A percentile compares a stretch with the other conserved stretches of the same genome.
These are phyloP conservation scores for Elasticomyces elasticus DNA, from an alignment of 495 filamentous ascomycete genomes.

Conservation along the genomic window DNA sequence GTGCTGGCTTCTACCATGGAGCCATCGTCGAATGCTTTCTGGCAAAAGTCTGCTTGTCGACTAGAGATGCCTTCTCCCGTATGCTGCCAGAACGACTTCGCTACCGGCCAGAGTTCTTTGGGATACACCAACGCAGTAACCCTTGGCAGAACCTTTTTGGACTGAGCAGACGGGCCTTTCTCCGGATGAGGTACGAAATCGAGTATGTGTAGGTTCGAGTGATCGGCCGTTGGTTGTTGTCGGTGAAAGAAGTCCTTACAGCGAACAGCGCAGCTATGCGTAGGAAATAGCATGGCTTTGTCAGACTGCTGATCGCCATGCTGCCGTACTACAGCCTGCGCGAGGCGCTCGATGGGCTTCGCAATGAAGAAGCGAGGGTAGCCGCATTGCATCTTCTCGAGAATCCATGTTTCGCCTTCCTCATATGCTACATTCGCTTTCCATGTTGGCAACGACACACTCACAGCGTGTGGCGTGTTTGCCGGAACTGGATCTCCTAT, in stretches of 20 bases:
- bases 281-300: constrained; percentile 73
- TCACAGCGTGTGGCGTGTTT: constrained; percentile 54
- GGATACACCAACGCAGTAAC: constrained; percentile 68
- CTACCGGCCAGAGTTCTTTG: constrained; percentile 50
- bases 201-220: constrained; percentile 48
- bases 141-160: constrained; percentile 25
- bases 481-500: constrained; percentile 24
- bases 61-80: constrained; percentile 91
- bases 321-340: constrained; percentile 51
- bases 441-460: constrained; percentile 94
- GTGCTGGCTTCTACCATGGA: constrained; percentile 44
- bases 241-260: constrained; percentile 63
- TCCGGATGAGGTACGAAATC: constrained; percentile 49
- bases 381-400: constrained; percentile 75
- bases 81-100: constrained; percentile 95
- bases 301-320: constrained; percentile 49
- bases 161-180: constrained; percentile 24
- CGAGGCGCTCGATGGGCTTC: constrained; percentile 66
- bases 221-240: constrained; percentile 40
- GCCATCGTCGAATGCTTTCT: constrained; percentile 59
- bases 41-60: constrained; percentile 82
- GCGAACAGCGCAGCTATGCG: constrained; percentile 50
- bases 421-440: constrained; percentile 82
- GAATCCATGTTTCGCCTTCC: constrained; percentile 78
- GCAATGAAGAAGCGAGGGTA: constrained; percentile 91